phyloP scores from a whole-genome alignment of 108 stramenopile genomes.

The Nitzschia putrida region DNA sequence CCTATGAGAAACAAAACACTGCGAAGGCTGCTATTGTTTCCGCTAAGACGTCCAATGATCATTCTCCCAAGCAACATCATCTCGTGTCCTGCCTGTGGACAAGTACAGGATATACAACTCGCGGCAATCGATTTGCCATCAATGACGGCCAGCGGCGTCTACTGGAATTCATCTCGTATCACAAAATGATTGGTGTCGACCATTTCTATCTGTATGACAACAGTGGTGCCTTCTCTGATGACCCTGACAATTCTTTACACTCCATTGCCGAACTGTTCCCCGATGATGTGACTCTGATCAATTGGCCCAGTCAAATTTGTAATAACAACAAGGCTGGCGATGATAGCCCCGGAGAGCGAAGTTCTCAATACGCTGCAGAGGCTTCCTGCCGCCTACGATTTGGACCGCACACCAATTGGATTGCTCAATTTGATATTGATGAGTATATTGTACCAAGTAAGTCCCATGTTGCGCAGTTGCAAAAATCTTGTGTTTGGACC shows the following conservation, averaged over 20 bases:
- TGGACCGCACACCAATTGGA: slow-evolving; percentile 81
- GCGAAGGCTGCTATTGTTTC: not conserved
- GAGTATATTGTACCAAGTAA: slow-evolving; percentile 77
- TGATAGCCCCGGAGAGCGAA: slow-evolving; percentile 67
- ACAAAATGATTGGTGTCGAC: slow-evolving; percentile 77
- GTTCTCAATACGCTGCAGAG: slow-evolving; percentile 87
- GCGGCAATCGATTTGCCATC: slow-evolving; percentile 71
- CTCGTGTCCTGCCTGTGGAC: slow-evolving; percentile 87
- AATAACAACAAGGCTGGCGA: slow-evolving; percentile 72
- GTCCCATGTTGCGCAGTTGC: not conserved
- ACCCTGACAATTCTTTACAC: slow-evolving; percentile 57
- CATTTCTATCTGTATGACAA: slow-evolving; percentile 90
- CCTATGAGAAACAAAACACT: slow-evolving; percentile 30
- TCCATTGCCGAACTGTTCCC: slow-evolving; percentile 74
- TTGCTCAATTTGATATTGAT: slow-evolving; percentile 82
- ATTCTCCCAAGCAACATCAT: slow-evolving; percentile 47
- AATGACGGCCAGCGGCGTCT: slow-evolving; percentile 78
- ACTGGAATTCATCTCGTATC: slow-evolving; percentile 79
- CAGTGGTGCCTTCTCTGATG: slow-evolving; percentile 70
- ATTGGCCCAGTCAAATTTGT: slow-evolving; percentile 85
- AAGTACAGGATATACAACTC: slow-evolving; percentile 68
- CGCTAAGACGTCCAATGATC: slow-evolving; percentile 23
- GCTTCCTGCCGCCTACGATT: slow-evolving; percentile 81
- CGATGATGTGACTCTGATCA: slow-evolving; percentile 68
- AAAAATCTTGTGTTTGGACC: not conserved